phyloP scores from a whole-genome alignment of 192 early-diverging fungal species.

The Coemansia sp. region DNA sequence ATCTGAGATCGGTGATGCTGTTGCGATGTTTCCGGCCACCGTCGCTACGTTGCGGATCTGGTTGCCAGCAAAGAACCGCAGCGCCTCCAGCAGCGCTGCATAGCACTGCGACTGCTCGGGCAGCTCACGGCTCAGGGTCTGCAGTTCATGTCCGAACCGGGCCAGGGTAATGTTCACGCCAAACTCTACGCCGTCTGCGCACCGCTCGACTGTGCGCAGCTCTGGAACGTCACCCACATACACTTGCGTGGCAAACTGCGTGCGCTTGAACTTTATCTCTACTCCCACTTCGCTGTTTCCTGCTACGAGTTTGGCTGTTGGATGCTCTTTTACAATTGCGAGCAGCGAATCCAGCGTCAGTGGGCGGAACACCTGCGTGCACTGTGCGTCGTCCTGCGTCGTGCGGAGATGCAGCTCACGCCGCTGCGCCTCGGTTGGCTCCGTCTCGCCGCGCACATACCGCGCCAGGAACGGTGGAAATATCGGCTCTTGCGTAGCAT shows the following conservation, averaged over 20 bases:
- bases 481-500: slow-evolving; percentile 63
- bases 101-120: slow-evolving; percentile 57
- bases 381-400: slow-evolving; percentile 13
- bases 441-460: slow-evolving; percentile 42
- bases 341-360: slow-evolving; percentile 58
- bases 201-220: slow-evolving; percentile 55
- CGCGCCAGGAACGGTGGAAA: slow-evolving; percentile 68
- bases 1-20: slow-evolving; percentile 87
- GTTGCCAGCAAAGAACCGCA: slow-evolving; percentile 76
- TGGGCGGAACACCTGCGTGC: slow-evolving; percentile 55
- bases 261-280: slow-evolving; percentile 73
- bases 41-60: slow-evolving; percentile 88
- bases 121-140: slow-evolving; percentile 11
- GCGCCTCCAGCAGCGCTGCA: slow-evolving; percentile 68
- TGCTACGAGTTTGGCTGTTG: slow-evolving; percentile 71
- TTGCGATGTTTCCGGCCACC: slow-evolving; percentile 82
- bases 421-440: slow-evolving; percentile 15
- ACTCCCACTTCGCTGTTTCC: slow-evolving; percentile 85
- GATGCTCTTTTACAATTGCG: slow-evolving; percentile 55
- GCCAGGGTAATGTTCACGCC: slow-evolving; percentile 72
- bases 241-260: slow-evolving; percentile 63
- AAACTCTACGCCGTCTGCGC: slow-evolving; percentile 46
- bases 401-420: slow-evolving; percentile 26
- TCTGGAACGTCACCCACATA: slow-evolving; percentile 70
- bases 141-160: slow-evolving; percentile 48